These are phyloP conservation scores for Dactylonectria macrodidyma DNA, from an alignment of 2,329 filamentous ascomycete species.

Conservation along the genomic window DNA sequence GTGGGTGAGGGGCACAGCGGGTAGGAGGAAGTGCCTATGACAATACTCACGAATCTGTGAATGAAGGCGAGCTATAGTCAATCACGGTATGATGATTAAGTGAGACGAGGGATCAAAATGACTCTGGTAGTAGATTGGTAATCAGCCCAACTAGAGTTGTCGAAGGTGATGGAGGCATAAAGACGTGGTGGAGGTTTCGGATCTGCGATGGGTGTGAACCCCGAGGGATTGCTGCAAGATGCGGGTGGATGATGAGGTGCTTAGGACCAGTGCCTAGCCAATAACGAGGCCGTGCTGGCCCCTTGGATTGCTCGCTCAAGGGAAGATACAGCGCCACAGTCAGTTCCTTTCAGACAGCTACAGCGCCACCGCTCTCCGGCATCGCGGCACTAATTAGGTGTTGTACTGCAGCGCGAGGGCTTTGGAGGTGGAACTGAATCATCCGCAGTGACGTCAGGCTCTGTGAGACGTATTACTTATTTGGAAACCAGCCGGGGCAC, in stretches of 20 bases:
- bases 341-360: neutral
- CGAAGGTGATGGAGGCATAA: neutral
- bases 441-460: constrained; percentile 8
- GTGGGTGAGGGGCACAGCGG: constrained; percentile 12
- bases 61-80: constrained; percentile 3
- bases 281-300: constrained; percentile 5
- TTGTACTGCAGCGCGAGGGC: neutral
- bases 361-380: neutral
- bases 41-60: neutral
- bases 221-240: constrained; percentile 3
- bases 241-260: constrained; percentile 26
- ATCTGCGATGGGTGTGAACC: constrained; percentile 2
- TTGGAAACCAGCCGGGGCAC: no score
- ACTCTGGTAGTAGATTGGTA: neutral
- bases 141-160: neutral
- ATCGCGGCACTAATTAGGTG: constrained; percentile 16
- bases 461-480: neutral
- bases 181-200: neutral
- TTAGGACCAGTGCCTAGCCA: constrained; percentile 10
- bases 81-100: neutral
- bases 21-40: neutral
- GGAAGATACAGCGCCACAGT: neutral
- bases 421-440: constrained; percentile 2
- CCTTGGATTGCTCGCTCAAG: neutral
- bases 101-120: neutral